A percentile compares a stretch with the other conserved stretches of the same genome.
These are phyloP conservation scores for Nemania serpens DNA, from an alignment of 2,329 filamentous ascomycete genomes.

Conservation along the genomic window DNA sequence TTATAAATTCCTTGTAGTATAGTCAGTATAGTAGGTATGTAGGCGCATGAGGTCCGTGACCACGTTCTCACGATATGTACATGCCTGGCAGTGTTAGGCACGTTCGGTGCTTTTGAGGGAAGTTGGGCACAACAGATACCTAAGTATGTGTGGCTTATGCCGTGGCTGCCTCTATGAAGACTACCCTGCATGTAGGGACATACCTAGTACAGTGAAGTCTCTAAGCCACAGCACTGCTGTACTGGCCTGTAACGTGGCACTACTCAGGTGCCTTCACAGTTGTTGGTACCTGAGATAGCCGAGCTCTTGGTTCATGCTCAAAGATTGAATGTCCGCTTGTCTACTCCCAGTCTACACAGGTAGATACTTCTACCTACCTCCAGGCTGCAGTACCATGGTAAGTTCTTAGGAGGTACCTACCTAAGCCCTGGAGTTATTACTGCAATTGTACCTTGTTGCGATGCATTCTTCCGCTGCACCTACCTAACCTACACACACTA, in stretches of 20 bases:
- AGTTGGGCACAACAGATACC: constrained; percentile 5
- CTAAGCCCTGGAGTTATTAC: not conserved
- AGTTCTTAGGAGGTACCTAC: too few relatives aligned
- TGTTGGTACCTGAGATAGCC: not conserved
- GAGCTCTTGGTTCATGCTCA: not conserved
- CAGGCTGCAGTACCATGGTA: not conserved
- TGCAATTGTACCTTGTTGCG: not conserved
- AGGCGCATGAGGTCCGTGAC: constrained; percentile 5
- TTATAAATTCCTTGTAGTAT: constrained; percentile 11
- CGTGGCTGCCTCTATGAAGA: constrained; percentile 6
- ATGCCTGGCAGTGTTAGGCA: constrained; percentile 2
- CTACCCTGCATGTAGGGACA: not conserved
- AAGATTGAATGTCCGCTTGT: not conserved
- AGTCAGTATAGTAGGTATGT: not conserved
- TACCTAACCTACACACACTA: too few relatives aligned
- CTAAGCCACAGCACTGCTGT: not conserved
- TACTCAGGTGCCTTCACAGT: not conserved
- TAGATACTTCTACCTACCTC: not conserved
- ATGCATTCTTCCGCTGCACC: constrained; percentile 20
- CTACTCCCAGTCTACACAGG: not conserved
- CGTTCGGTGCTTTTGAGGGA: not conserved
- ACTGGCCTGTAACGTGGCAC: constrained; percentile 3
- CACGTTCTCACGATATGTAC: constrained; percentile 14
- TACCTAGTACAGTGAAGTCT: too few relatives aligned
- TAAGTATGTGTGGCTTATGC: constrained; percentile 2